Base-by-base conservation (phyloP, 257 asterid species). In the Nicotiana tomentosiformis region DNA sequence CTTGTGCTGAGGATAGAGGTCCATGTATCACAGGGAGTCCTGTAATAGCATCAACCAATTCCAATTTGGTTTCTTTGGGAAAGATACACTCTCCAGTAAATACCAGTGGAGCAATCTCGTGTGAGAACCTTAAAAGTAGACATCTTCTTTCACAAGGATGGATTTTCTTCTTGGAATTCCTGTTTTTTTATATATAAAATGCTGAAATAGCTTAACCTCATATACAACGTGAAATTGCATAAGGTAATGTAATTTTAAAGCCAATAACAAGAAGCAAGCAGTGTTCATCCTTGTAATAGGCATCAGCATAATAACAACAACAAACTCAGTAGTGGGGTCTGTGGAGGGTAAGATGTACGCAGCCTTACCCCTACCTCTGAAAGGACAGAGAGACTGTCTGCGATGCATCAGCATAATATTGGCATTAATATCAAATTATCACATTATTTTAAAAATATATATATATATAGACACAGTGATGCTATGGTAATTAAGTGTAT, bases 31-130 rank as follows among this genome's bases (percentile, higher is more conserved):
- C 60, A 18, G 17, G 33, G 10, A 5, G 10, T 29, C 82, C 60
- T n/a, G 82, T 79, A 79, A 5, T 39, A 7, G 1, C 3, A 79
- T 79, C 82, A 79, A 79, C 29, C 57, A 79, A 37, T 79, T 61
- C 82, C 70, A 79, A 39, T 60, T 37, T 65, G 37, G 55, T 65
- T 0, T 58, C 82, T 3, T 39, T 1, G 16, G 82, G 46, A 61
- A 61, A 32, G 20, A 79, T 79, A 3, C 74, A 37, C 5, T 79
- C 72, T 79, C 82, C 82, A 2, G 82, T 79, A 4, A 37, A 14
- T 58, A 79, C 43, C 74, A 1, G 10, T 17, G 17, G 39, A 2
- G 60, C 10, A 15, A 79, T 8, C 57, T 79, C 39, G 56, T 79
- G 60, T 35, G 82, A 79, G 82, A 79, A 61, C 60, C 23, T 61